These are phyloP conservation scores for Copromyces sp. DNA, from an alignment of 495 filamentous ascomycete species.

Conservation along the genomic window DNA sequence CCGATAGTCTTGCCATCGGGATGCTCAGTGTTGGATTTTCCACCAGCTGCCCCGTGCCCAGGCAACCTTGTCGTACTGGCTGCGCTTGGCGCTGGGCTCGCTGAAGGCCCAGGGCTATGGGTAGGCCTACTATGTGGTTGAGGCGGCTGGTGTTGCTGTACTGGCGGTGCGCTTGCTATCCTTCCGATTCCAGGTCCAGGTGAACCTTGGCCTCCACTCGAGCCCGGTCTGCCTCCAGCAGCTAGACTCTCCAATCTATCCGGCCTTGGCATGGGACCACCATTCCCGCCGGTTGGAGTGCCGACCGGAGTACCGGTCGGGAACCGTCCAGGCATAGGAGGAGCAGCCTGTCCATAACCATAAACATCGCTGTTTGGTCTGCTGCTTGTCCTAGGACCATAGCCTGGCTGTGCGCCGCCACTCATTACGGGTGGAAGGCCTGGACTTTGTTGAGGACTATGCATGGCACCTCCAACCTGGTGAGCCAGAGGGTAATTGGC, in stretches of 20 bases:
- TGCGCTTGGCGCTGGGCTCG: conserved; percentile 22
- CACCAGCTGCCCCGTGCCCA: conserved; percentile 4
- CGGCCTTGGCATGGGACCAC: conserved; percentile 16
- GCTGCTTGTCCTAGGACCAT: conserved; percentile 13
- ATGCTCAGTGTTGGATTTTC: conserved; percentile 6
- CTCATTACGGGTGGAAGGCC: conserved; percentile 11
- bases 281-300: background rate
- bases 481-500: conserved; percentile 6
- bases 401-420: conserved; percentile 10
- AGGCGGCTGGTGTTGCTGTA: conserved; percentile 6
- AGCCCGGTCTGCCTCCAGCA: conserved; percentile 9
- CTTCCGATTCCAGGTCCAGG: conserved; percentile 4
- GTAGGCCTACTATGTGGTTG: conserved; percentile 13
- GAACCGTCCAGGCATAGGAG: background rate
- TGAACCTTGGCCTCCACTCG: background rate
- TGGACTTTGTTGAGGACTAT: conserved; percentile 12
- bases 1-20: conserved; percentile 43
- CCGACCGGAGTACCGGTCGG: background rate
- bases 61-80: conserved; percentile 12
- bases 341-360: background rate
- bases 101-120: conserved; percentile 18
- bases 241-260: conserved; percentile 13
- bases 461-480: background rate
- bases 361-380: conserved; percentile 22
- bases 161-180: conserved; percentile 22